phyloP scores from a whole-genome alignment of 1,139 yeast genomes.

The Entelexis paramagnoliae region DNA sequence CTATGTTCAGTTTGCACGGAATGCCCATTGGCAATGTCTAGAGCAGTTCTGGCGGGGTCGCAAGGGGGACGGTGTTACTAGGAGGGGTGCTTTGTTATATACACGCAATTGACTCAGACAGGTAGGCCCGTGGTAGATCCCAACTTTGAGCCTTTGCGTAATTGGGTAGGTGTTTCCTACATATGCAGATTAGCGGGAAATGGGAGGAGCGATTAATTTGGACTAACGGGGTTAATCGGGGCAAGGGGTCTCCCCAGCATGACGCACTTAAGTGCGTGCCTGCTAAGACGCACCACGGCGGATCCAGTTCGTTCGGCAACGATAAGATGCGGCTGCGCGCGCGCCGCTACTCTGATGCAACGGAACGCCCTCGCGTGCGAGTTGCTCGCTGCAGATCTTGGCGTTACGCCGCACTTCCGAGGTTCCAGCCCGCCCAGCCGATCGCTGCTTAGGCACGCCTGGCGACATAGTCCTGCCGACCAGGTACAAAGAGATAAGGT shows the following conservation, averaged over 20 bases:
- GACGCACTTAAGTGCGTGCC: neutral
- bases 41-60: neutral
- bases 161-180: constrained; percentile 5
- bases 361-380: neutral
- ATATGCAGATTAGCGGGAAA: constrained; percentile 6
- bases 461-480: neutral
- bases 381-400: neutral
- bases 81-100: neutral
- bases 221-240: constrained; percentile 3
- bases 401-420: neutral
- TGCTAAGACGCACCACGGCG: neutral
- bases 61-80: neutral
- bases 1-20: constrained; percentile 27
- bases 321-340: no score
- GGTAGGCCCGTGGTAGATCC: neutral
- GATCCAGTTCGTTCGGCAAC: neutral
- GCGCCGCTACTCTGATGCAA: no score
- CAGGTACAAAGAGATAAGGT: neutral
- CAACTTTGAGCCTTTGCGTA: constrained; percentile 1
- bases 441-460: neutral
- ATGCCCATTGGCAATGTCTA: constrained; percentile 20
- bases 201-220: constrained; percentile 5
- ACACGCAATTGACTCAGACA: constrained; percentile 3
- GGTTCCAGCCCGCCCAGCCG: neutral
- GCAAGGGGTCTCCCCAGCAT: neutral